Evolutionary conservation across 257 asterid species (phyloP).

Genomic region (Solanum appendiculatum): DNA sequence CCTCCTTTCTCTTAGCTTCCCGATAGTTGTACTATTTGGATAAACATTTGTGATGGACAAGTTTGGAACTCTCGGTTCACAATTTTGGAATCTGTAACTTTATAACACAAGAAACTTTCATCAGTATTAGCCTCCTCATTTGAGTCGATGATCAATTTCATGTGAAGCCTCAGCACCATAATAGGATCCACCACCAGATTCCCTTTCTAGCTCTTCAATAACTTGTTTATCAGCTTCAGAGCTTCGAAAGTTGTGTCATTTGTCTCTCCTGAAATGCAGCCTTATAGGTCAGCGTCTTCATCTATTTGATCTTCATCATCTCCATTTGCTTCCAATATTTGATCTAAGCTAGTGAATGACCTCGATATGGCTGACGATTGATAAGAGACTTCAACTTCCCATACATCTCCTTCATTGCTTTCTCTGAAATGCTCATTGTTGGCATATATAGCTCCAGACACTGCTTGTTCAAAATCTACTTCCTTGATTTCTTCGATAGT

Average conservation of each 20-base stretch:
- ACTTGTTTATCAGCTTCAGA: neutral
- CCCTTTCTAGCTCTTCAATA: neutral
- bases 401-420: neutral
- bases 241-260: neutral
- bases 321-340: neutral
- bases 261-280: neutral
- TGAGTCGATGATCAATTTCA: too few species aligned
- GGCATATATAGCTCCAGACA: neutral
- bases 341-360: neutral
- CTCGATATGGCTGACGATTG: neutral
- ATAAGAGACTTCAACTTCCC: slow-evolving; percentile 1
- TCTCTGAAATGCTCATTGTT: slow-evolving; percentile 6
- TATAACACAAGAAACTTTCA: too few species aligned
- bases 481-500: neutral
- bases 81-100: too few species aligned
- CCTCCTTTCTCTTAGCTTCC: too few species aligned
- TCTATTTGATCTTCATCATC: neutral
- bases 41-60: too few species aligned
- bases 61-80: too few species aligned
- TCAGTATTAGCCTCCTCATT: too few species aligned
- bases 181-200: neutral
- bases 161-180: neutral
- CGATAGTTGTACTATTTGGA: too few species aligned
- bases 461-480: neutral
- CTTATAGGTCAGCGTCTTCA: neutral